A percentile compares a stretch with the other conserved stretches of the same genome.
Conservation (phyloP, 1,139 yeast species). For the Blastobotrys elegans region DNA sequence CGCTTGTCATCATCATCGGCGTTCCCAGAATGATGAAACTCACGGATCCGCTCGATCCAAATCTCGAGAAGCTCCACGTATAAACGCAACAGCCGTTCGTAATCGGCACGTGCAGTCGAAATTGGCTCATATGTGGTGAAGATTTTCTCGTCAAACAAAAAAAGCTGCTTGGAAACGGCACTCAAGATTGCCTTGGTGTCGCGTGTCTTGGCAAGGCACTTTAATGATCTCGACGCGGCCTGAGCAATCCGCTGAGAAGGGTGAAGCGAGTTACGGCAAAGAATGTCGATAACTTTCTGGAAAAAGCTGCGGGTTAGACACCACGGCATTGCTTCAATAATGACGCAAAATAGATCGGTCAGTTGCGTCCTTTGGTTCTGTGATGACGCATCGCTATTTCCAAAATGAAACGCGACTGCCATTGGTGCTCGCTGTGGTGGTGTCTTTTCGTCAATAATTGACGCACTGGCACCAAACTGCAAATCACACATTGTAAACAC, state of each 20-base stretch:
- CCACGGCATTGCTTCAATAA: slow-evolving; percentile 68
- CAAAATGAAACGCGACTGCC: slow-evolving; percentile 45
- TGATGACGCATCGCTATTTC: slow-evolving; percentile 37
- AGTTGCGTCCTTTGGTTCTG: slow-evolving; percentile 35
- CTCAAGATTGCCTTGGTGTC: slow-evolving; percentile 71
- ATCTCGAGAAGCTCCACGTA: slow-evolving; percentile 74
- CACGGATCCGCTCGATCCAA: slow-evolving; percentile 64
- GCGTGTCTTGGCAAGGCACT: slow-evolving; percentile 57
- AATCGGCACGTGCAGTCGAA: slow-evolving; percentile 52
- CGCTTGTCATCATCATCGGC: slow-evolving; percentile 37
- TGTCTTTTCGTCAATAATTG: slow-evolving; percentile 20
- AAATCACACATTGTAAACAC: slow-evolving; percentile 58
- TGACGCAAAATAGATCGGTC: slow-evolving; percentile 61
- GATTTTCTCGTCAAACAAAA: slow-evolving; percentile 61
- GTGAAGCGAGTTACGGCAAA: slow-evolving; percentile 74
- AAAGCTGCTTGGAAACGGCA: slow-evolving; percentile 72
- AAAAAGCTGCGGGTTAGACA: slow-evolving; percentile 52
- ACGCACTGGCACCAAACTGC: slow-evolving; percentile 28
- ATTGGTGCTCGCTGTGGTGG: slow-evolving; percentile 33
- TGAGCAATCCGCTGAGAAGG: slow-evolving; percentile 53
- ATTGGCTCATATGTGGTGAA: slow-evolving; percentile 41
- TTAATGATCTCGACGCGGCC: slow-evolving; percentile 61
- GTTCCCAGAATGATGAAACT: neutral
- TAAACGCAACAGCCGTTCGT: slow-evolving; percentile 55
- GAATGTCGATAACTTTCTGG: slow-evolving; percentile 62